Percentiles rank a stretch among this genome's conserved stretches.
These are phyloP conservation scores for Gastrolobium bilobum DNA, from an alignment of 306 rosid genomes.

Conservation along the genomic window DNA sequence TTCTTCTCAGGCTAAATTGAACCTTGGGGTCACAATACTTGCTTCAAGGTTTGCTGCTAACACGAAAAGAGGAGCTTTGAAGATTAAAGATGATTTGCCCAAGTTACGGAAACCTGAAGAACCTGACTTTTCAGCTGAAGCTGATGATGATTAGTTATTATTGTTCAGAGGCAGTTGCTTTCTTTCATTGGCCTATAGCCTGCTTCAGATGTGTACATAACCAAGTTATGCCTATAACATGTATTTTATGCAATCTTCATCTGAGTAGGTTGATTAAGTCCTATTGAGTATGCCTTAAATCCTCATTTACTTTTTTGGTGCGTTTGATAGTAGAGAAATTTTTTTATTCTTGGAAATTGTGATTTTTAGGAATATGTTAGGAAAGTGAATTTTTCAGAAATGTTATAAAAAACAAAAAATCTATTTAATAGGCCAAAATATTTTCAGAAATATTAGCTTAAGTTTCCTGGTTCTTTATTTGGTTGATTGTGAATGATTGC, in stretches of 20 bases:
- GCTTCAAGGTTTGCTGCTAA: slow-evolving; percentile 97
- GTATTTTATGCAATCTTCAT: slow-evolving; percentile 33
- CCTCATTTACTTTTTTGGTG: no score
- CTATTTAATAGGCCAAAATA: no score
- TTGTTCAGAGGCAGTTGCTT: slow-evolving; percentile 18
- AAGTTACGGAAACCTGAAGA: slow-evolving; percentile 88
- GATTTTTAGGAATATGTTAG: no score
- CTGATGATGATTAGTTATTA: slow-evolving; percentile 64
- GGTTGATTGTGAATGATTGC: no score
- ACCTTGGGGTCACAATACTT: slow-evolving; percentile 81
- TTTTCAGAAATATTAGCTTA: no score
- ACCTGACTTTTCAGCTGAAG: slow-evolving; percentile 87
- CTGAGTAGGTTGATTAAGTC: slow-evolving; percentile 27
- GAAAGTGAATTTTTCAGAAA: no score
- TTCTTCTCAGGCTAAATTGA: slow-evolving; percentile 70
- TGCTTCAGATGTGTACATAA: no score
- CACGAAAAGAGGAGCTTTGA: slow-evolving; percentile 85
- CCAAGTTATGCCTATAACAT: not conserved
- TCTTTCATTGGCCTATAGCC: slow-evolving; percentile 18
- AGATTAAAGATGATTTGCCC: slow-evolving; percentile 87
- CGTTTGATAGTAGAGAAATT: no score
- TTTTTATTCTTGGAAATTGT: no score
- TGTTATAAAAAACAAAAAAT: no score
- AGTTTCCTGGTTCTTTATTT: no score
- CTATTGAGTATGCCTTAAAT: no score